Base-by-base conservation (phyloP, 176 grass and related monocot species). In the Rhipidocladum racemiflorum region DNA sequence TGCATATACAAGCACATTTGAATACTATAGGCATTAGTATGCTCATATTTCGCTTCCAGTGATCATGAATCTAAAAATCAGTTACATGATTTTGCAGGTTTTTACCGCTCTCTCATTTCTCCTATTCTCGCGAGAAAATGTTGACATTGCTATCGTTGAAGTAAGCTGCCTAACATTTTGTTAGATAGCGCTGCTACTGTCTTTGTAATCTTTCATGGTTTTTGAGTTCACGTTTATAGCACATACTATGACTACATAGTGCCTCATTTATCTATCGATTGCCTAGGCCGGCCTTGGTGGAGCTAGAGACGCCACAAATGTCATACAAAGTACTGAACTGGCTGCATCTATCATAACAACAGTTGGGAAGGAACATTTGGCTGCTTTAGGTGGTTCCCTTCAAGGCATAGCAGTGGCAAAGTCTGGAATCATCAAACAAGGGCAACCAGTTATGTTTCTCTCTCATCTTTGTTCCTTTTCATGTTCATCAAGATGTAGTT, bases 301-400 rank as follows among this genome's bases (percentile, higher is more conserved):
- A 88, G 95, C 95, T 70, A 97, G 95, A 83, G 95, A 97, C 80
- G 95, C 95, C 62, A 97, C 95, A 82, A 98, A 98, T 84, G 86
- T 93, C 35, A 91, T 98, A 84, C 81, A 77, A 54, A 95, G 65
- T 75, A 89, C 61, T 84, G 90, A 98, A 87, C 65, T 98, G 74
- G 84, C 86, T 86, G 80, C 81, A 78, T 90, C 95, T 63, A 78
- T 98, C 74, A 94, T 95, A 91, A 95, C 92, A 68, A 91, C 92
- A 50, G 69, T 95, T 79, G 95, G 92, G 23, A 86, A 87, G 68
- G 95, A 98, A 75, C 95, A 98, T 85, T 88, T 94, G 71, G 90
- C 78, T 79, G 95, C 95, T 78, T 88, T 98, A 82, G 95, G 95
- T 78, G 92, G 92, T 70, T 94, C 95, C 42, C 74, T 95, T 38